phyloP scores from a whole-genome alignment of 768 basidiomycete genomes.

The Kwoniella botswanensis region DNA sequence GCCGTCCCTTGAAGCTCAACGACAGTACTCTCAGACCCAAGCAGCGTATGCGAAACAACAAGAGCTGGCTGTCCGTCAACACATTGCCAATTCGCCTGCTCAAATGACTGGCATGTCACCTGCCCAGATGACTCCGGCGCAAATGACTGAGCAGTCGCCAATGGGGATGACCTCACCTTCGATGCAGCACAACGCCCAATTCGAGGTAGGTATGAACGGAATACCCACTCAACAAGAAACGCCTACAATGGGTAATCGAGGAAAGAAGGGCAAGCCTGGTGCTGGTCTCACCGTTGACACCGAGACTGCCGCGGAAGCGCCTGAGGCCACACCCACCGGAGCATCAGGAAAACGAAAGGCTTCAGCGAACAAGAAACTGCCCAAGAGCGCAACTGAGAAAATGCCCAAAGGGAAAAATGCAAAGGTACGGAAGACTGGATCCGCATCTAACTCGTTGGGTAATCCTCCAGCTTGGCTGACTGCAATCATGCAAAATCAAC shows the following conservation, averaged over 20 bases:
- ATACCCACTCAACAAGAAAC: slow-evolving; percentile 15
- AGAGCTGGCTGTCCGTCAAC: slow-evolving; percentile 16
- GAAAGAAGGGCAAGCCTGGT: slow-evolving; percentile 16
- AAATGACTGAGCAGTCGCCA: slow-evolving; percentile 32
- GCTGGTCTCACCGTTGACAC: slow-evolving; percentile 23
- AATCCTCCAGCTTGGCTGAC: slow-evolving; percentile 17
- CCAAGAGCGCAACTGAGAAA: slow-evolving; percentile 18
- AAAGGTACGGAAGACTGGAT: slow-evolving; percentile 24
- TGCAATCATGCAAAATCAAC: slow-evolving; percentile 10
- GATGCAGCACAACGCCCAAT: slow-evolving; percentile 1
- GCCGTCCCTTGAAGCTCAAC: slow-evolving; percentile 27
- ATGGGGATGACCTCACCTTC: slow-evolving; percentile 12
- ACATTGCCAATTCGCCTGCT: slow-evolving; percentile 27
- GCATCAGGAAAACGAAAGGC: slow-evolving; percentile 26
- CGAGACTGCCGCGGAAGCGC: slow-evolving; percentile 13
- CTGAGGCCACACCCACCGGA: slow-evolving; percentile 22
- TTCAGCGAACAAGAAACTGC: slow-evolving; percentile 21
- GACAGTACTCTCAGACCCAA: slow-evolving; percentile 34
- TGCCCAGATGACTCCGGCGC: slow-evolving; percentile 32
- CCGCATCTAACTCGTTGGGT: background rate
- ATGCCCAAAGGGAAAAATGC: slow-evolving; percentile 22
- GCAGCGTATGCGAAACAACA: slow-evolving; percentile 27
- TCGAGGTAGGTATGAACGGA: slow-evolving; percentile 16
- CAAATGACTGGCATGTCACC: slow-evolving; percentile 28
- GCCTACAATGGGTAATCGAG: slow-evolving; percentile 11